A percentile compares a stretch with the other conserved stretches of the same genome.
These are phyloP conservation scores for Byssochlamys sp. DNA, from an alignment of 2,329 filamentous ascomycete species.

Conservation along the genomic window DNA sequence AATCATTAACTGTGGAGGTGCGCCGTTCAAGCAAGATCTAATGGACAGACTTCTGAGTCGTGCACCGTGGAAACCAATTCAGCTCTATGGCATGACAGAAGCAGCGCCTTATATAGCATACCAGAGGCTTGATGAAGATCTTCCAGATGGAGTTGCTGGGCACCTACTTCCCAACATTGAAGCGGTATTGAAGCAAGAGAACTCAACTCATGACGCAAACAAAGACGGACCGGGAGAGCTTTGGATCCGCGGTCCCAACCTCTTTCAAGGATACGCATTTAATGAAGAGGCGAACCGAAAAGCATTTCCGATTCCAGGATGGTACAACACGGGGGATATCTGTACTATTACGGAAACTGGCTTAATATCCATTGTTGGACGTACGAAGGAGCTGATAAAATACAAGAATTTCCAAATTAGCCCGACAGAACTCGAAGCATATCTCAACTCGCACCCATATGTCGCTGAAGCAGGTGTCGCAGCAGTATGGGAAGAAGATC, in stretches of 20 bases:
- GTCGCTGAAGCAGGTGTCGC: conserved; percentile 29
- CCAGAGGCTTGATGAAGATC: conserved; percentile 23
- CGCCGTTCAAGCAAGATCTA: conserved; percentile 27
- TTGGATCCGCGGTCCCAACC: conserved; percentile 37
- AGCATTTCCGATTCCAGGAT: conserved; percentile 30
- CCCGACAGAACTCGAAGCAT: conserved; percentile 29
- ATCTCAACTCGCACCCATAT: conserved; percentile 28
- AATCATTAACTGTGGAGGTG: conserved; percentile 30
- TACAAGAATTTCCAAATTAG: conserved; percentile 37
- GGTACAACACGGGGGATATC: conserved; percentile 41
- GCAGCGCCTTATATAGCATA: conserved; percentile 37
- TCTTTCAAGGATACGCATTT: conserved; percentile 36
- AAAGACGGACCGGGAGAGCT: conserved; percentile 34
- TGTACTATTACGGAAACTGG: conserved; percentile 28
- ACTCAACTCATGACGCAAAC: conserved; percentile 26
- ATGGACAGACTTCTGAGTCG: conserved; percentile 20
- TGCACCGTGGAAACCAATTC: conserved; percentile 32
- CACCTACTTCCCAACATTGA: conserved; percentile 32
- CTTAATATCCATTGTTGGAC: conserved; percentile 27
- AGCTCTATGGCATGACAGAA: conserved; percentile 41
- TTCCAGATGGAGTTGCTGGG: conserved; percentile 28
- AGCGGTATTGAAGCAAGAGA: conserved; percentile 32
- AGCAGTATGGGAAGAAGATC: conserved; percentile 12
- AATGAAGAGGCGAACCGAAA: conserved; percentile 30
- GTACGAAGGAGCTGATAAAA: conserved; percentile 36